Evolutionary conservation across 495 filamentous ascomycete species (phyloP).

Genomic region (Penicillium dipodomyicola): DNA sequence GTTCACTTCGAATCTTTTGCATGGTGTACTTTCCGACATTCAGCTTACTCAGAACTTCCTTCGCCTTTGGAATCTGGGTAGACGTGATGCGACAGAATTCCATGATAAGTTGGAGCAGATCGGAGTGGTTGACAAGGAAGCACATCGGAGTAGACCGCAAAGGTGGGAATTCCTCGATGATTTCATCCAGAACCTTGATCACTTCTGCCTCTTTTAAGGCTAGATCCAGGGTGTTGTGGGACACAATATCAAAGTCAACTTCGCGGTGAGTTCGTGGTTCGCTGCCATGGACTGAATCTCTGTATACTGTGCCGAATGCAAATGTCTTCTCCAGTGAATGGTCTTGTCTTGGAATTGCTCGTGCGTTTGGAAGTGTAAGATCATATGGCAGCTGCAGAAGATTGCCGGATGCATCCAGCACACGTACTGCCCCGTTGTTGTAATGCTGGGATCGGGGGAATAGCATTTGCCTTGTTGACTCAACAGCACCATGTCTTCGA

Average conservation of each 20-base stretch:
- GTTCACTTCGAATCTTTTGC: constrained; percentile 79
- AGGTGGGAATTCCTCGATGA: constrained; percentile 77
- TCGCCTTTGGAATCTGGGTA: constrained; percentile 64
- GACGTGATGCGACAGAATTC: constrained; percentile 78
- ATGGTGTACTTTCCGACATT: constrained; percentile 81
- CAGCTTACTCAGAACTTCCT: constrained; percentile 83
- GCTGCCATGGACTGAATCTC: constrained; percentile 71
- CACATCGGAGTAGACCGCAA: constrained; percentile 71
- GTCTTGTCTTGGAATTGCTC: constrained; percentile 72
- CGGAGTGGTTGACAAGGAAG: constrained; percentile 89
- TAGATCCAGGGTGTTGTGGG: constrained; percentile 73
- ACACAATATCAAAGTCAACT: constrained; percentile 93
- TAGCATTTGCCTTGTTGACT: constrained; percentile 67
- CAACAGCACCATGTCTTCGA: constrained; percentile 87
- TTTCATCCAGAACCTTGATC: constrained; percentile 91
- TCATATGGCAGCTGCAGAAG: constrained; percentile 90
- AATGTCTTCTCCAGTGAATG: constrained; percentile 72
- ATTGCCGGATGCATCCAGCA: constrained; percentile 80
- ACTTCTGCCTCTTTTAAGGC: constrained; percentile 91
- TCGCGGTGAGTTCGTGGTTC: constrained; percentile 82
- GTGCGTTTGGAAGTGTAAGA: constrained; percentile 83
- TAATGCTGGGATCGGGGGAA: constrained; percentile 84
- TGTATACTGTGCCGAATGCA: constrained; percentile 85
- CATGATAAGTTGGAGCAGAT: constrained; percentile 78
- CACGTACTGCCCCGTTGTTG: constrained; percentile 63